Evolutionary conservation across 225 moss, liverwort and hornwort genomes (phyloP), one percentile per base, ranked within the genome.

Genomic region (Marchantia paleacea): DNA sequence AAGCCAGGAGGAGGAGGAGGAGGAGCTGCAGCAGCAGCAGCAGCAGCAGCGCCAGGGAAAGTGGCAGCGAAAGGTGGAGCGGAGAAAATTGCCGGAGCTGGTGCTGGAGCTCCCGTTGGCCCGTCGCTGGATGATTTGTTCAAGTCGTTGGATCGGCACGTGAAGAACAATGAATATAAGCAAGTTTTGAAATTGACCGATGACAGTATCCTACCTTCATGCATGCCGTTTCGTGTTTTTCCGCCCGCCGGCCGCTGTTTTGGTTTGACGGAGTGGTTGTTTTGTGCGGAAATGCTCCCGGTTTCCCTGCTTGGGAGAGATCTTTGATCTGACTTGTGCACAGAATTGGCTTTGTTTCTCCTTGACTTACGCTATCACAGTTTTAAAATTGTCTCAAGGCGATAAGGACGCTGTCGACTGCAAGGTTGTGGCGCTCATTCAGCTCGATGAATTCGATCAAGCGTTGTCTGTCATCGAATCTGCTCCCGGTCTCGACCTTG

Each of bases 351-450:
- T 54, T 57, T 48, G 78, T 81, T 52, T 72, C 71, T 78, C 84
- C 80, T 86, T 90, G 84, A 89, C 85, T 29, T 70, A 52, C 22
- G 68, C 58, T 30, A 26, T 30, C 54, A 4, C 79, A 91, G 91
- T 99, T 82, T 72, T 99, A 80, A 89, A 84, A 50, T 61, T 88
- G 85, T 90, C 89, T 55, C 86, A 91, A 22, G 89, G 89, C 50
- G 95, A 92, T 54, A 89, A 87, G 86, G 97, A 99, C 80, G 97
- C 97, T 60, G 80, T 86, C 76, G 91, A 92, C 81, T 99, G 93
- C 79, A 99, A 99, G 83, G 92, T 95, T 71, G 82, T 92, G 55
- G 97, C 97, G n/a, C 76, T 89, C 67, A 92, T 99, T 72, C 91
- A 99, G 69, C 91, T 92, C 8, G 83, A 88, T 78, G 91, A 94